These are phyloP conservation scores for Streptanthus diversifolius DNA, from an alignment of 345 rosid species.

Conservation along the genomic window DNA sequence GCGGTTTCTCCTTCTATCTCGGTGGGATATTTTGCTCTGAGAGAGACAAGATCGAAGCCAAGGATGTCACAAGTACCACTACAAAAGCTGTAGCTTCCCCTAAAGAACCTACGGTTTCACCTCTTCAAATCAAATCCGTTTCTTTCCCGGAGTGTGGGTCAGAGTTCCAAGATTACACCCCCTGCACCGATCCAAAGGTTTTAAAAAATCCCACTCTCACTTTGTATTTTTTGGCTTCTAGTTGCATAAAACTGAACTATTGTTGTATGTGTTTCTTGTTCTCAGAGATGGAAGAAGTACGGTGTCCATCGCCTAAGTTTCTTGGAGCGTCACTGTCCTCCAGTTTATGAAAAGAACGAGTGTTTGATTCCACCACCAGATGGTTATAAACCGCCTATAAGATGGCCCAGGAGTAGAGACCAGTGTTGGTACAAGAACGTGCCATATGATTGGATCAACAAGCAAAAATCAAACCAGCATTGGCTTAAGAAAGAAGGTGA, in stretches of 20 bases:
- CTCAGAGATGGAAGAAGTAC: slow-evolving; percentile 90
- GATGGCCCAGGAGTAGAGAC: slow-evolving; percentile 92
- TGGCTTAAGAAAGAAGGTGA: slow-evolving; percentile 96
- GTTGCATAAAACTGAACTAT: not conserved
- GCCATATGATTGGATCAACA: slow-evolving; percentile 98
- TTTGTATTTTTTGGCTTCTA: not conserved
- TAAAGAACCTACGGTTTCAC: slow-evolving; percentile 41
- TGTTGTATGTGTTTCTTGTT: slow-evolving; percentile 5
- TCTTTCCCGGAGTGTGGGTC: slow-evolving; percentile 71
- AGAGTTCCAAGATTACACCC: slow-evolving; percentile 89
- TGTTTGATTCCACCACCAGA: slow-evolving; percentile 96
- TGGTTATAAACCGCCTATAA: slow-evolving; percentile 87
- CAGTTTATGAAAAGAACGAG: slow-evolving; percentile 67
- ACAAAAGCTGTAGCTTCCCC: slow-evolving; percentile 45
- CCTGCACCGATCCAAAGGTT: slow-evolving; percentile 97
- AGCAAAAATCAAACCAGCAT: slow-evolving; percentile 90
- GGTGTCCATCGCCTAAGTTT: slow-evolving; percentile 78
- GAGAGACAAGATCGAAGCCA: slow-evolving; percentile 42
- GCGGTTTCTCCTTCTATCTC: slow-evolving; percentile 88
- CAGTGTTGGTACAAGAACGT: slow-evolving; percentile 98
- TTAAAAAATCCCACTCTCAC: not conserved
- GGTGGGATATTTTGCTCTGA: slow-evolving; percentile 81
- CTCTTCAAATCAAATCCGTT: slow-evolving; percentile 57
- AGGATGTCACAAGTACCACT: slow-evolving; percentile 33
- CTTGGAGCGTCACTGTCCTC: slow-evolving; percentile 97